Evolutionary conservation across 177 flowering plant species (phyloP).

Genomic region (Vitis hybrid): DNA sequence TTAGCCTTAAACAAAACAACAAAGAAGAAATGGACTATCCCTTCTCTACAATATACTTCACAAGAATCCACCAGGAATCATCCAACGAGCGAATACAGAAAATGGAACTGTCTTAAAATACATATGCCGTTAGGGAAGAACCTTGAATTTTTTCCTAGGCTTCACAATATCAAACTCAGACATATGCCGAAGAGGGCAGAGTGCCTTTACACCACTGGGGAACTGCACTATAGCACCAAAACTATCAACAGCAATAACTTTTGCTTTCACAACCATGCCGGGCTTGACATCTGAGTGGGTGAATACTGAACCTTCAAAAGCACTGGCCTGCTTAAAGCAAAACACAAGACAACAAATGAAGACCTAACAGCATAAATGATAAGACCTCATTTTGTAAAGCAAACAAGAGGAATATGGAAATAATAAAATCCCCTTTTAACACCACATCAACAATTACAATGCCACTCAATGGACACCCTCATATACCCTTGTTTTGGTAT

Average conservation of each 20-base stretch:
- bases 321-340: constrained; percentile 61
- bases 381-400: neutral
- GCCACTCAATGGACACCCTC: neutral
- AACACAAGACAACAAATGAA: constrained; percentile 1
- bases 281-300: constrained; percentile 96
- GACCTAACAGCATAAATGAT: neutral
- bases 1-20: neutral
- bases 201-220: constrained; percentile 90
- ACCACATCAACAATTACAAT: neutral
- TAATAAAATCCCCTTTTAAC: neutral
- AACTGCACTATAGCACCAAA: constrained; percentile 90
- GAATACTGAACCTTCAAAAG: constrained; percentile 82
- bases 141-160: constrained; percentile 91
- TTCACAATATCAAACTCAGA: constrained; percentile 85
- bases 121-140: constrained; percentile 13
- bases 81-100: neutral
- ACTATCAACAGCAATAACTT: constrained; percentile 67
- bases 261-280: constrained; percentile 87
- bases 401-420: neutral
- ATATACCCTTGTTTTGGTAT: neutral
- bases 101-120: neutral
- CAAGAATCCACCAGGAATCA: neutral
- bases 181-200: constrained; percentile 96
- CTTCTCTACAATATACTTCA: neutral
- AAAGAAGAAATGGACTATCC: neutral